Base-by-base conservation (phyloP, 768 basidiomycete genomes). In the Rubroboletus pulcherrimus region DNA sequence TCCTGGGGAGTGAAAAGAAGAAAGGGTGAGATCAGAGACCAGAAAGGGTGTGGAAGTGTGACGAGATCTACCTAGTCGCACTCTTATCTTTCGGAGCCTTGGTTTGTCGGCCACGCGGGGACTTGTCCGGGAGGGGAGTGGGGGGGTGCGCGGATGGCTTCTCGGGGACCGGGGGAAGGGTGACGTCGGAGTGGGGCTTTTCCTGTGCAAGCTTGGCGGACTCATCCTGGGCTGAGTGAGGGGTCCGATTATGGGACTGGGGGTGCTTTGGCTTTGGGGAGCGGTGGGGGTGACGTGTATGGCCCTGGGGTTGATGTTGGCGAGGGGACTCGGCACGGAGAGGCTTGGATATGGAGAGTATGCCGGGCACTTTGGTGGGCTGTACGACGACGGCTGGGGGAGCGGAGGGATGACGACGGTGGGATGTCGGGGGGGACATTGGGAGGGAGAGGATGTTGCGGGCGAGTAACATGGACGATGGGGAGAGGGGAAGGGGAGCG, bases 361-460 rank as follows among this genome's bases (percentile, higher is more conserved):
- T 78, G 66, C 89, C 89, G 0, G 88, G 89, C 0, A 82, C 87
- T 52, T 79, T 79, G 12, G 89, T 88, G 4, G 89, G 83, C 68
- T 87, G 86, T 5, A 87, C 82, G 57, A 84, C 77, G 63, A 86
- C 81, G 35, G 82, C 78, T 0, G 82, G 81, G 8, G 85, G 85
- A 0, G 88, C 87, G 0, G 88, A 89, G 19, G 87, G 83, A 65
- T 83, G 81, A 51, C 89, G 77, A 57, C 82, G 77, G 69, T 88
- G 87, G 21, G 75, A 67, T 39, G 60, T 57, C 8, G 66, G 63
- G 24, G 63, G 73, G 7, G 66, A 61, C 66, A 71, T 69, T 46
- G 70, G 65, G 35, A 64, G 51, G 1, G 62, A 63, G 0, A 74
- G 62, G 52, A 75, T 77, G 35, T 73, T 72, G 60, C 68, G 78